phyloP scores from a whole-genome alignment of 1,139 yeast genomes.

The Kazachstania sp. region DNA sequence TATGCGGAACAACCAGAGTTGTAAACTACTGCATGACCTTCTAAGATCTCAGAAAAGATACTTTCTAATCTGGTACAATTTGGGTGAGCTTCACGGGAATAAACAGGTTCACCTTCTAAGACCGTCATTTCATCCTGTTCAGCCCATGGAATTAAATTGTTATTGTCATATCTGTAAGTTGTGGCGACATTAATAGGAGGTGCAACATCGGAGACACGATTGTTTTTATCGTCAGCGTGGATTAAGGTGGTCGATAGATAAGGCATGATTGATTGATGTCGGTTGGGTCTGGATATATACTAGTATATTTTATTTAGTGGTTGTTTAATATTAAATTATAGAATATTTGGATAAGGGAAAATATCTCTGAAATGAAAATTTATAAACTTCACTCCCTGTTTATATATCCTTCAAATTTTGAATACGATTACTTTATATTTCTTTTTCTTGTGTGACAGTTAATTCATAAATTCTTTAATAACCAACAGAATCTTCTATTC shows the following conservation, averaged over 20 bases:
- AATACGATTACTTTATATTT: no score
- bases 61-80: conserved; percentile 61
- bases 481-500: no score
- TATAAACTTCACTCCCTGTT: no score
- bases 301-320: no score
- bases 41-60: conserved; percentile 49
- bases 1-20: conserved; percentile 77
- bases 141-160: conserved; percentile 38
- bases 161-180: conserved; percentile 56
- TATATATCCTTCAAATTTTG: no score
- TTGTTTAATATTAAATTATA: no score
- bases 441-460: no score
- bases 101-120: conserved; percentile 35
- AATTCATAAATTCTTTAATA: no score
- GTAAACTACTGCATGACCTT: conserved; percentile 54
- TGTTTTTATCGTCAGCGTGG: conserved; percentile 51
- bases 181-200: conserved; percentile 81
- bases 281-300: no score
- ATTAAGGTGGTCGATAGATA: conserved; percentile 44
- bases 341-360: no score
- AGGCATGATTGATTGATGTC: background rate
- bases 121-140: conserved; percentile 32
- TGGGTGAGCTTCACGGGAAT: conserved; percentile 71
- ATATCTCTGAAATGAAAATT: no score
- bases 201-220: conserved; percentile 38